phyloP scores from a whole-genome alignment of 192 early-diverging fungal species.

The Jimgerdemannia flammicorona region DNA sequence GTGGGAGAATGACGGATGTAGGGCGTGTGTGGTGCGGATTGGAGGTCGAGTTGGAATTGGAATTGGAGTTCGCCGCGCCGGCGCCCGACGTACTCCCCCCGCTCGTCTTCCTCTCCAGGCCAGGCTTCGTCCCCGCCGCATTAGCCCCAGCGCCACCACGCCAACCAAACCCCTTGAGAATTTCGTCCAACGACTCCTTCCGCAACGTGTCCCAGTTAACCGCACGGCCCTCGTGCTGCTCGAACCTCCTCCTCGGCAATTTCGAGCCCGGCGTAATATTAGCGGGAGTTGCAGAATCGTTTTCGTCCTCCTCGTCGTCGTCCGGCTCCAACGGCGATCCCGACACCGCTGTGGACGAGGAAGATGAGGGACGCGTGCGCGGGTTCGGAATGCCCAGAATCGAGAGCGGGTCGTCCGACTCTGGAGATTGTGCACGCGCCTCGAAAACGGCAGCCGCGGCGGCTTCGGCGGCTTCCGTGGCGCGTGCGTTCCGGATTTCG shows the following conservation, averaged over 20 bases:
- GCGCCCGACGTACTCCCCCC: not conserved
- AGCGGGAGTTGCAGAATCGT: not conserved
- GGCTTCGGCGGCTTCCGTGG: not conserved
- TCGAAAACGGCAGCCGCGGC: not conserved
- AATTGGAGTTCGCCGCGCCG: too few relatives aligned
- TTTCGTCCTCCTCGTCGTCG: not conserved
- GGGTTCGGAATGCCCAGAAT: conserved; percentile 25
- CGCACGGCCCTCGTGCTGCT: not conserved
- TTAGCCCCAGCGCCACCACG: not conserved
- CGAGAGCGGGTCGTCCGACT: conserved; percentile 1
- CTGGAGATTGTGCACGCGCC: not conserved
- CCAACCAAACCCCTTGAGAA: not conserved
- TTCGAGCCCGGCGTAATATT: not conserved
- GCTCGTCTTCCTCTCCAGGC: not conserved
- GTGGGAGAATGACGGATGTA: not conserved
- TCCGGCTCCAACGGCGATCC: not conserved
- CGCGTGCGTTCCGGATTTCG: conserved; percentile 29
- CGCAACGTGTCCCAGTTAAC: not conserved
- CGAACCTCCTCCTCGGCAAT: not conserved
- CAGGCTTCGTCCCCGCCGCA: not conserved
- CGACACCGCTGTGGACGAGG: not conserved
- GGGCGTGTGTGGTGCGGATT: too few relatives aligned
- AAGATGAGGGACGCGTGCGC: conserved; percentile 11
- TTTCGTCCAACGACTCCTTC: not conserved
- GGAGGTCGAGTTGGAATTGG: too few relatives aligned